Evolutionary conservation across 2,329 filamentous ascomycete genomes (phyloP), one percentile per base, ranked within the genome.

Genomic region (Ambrosiella beaveri): DNA sequence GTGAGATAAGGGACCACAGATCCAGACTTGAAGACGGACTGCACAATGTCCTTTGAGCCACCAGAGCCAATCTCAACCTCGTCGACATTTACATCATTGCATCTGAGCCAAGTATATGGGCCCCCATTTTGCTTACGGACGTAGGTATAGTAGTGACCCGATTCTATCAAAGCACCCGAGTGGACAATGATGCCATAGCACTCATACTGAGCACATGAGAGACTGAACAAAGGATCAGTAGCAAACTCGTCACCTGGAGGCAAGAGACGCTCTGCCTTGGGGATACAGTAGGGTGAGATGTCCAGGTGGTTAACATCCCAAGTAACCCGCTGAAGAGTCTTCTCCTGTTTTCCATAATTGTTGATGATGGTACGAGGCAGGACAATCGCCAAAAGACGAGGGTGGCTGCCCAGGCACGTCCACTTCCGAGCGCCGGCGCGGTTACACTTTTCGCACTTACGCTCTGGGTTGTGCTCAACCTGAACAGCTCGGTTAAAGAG

Each of bases 121-220:
- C 69, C 69, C 4, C 68, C 68, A 41, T 69, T 66, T 12, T 68
- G 69, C 41, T 73, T 73, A 50, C 79, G 78, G 61, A 86, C 79
- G 59, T 85, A 81, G 2, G 82, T 78, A 57, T 84, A 83, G 68
- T 96, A 96, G 69, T 96, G 90, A 0, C 90, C 90, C 15, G 47
- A 49, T 55, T 79, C 80, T 56, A 86, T 74, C 1, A 76, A 81
- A 1, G 72, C 71, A 19, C 90, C 90, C 3, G 79, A 70, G 68
- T 96, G 90, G 62, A 86, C 76, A 57, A 94, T 80, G 6, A 96
- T 85, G 1, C 84, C 91, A 67, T 95, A 96, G 56, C 86, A 84
- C 66, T 95, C 85, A 68, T 96, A 98, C 4, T 74, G 72, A 65
- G 86, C 88, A 3, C 12, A 27, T 12, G 54, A 45, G 0, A 69